Evolutionary conservation across 257 asterid genomes (phyloP).

Genomic region (Solanum lycopersicoides): DNA sequence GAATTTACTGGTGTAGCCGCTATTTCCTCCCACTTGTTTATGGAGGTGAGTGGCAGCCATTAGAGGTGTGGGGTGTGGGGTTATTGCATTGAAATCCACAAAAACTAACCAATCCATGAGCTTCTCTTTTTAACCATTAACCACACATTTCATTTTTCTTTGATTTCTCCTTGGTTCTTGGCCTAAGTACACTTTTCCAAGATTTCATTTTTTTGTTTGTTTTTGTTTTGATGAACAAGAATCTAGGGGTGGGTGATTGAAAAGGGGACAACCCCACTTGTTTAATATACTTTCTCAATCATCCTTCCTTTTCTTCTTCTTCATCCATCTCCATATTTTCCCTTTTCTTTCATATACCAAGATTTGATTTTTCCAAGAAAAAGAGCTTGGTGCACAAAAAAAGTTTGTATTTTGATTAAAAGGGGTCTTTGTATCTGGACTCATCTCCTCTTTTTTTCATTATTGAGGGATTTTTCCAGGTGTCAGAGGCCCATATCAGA

Average conservation of each 20-base stretch:
- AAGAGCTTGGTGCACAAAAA: background rate
- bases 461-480: conserved; percentile 1
- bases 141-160: background rate
- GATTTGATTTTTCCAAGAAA: background rate
- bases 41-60: background rate
- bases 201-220: background rate
- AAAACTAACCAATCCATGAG: background rate
- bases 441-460: background rate
- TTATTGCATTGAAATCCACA: conserved; percentile 1
- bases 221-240: background rate
- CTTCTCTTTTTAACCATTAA: background rate
- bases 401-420: background rate
- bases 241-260: background rate
- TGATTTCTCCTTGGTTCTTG: background rate
- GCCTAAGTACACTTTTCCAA: background rate
- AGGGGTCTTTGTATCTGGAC: conserved; percentile 12
- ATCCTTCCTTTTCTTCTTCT: background rate
- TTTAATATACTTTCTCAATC: background rate
- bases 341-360: background rate
- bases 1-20: conserved; percentile 7
- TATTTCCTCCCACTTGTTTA: conserved; percentile 2
- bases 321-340: background rate
- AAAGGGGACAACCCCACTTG: background rate
- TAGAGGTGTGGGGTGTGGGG: background rate
- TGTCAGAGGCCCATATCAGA: conserved; percentile 12